Base-by-base conservation (phyloP, 805 yeast species). In the Kockiozyma suomiensis region DNA sequence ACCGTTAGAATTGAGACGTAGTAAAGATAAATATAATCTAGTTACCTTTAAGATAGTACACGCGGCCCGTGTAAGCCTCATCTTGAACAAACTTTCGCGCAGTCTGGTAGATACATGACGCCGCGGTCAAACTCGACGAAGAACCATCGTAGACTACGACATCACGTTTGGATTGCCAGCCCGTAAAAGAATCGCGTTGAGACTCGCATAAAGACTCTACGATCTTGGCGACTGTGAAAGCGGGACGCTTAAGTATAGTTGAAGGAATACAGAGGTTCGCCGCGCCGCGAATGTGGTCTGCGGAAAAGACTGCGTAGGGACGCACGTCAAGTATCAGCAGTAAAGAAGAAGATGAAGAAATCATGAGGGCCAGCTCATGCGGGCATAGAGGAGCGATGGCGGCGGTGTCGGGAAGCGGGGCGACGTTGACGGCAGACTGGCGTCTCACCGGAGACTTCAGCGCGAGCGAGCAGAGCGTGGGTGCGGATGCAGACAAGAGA, bases 251-350 rank as follows among this genome's bases (percentile, higher is more conserved):
- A 64, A 92, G 75, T 43, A 92, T 77, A 0, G 97, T 92, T n/a
- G 96, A 87, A 1, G 98, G 97, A 13, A 92, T 75, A 72, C 96
- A 89, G 38, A 93, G 80, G 70, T 90, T 90, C 47, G 89, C 76
- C 0, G 97, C 82, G 43, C 81, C 77, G 3, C 67, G 69, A 12
- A 93, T 73, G 62, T 86, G 90, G 1, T 79, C 70, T 60, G 78
- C 81, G 45, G 85, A 79, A 70, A 77, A 90, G 58, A 88, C 93
- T 25, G 88, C 85, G 70, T 85, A 90, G 0, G 97, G 89, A 56
- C 98, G 77, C 10, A 88, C 85, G 71, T 92, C 98, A 15, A 90
- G 75, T 1, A 87, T 68, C n/a, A 89, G 66, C 3, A 79, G 62
- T 42, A 69, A 70, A n/a, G 50, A 26, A 0, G 56, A 56, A 26